These are phyloP conservation scores for Phaeosphaeriaceae sp. DNA, from an alignment of 2,329 filamentous ascomycete genomes.

Conservation along the genomic window DNA sequence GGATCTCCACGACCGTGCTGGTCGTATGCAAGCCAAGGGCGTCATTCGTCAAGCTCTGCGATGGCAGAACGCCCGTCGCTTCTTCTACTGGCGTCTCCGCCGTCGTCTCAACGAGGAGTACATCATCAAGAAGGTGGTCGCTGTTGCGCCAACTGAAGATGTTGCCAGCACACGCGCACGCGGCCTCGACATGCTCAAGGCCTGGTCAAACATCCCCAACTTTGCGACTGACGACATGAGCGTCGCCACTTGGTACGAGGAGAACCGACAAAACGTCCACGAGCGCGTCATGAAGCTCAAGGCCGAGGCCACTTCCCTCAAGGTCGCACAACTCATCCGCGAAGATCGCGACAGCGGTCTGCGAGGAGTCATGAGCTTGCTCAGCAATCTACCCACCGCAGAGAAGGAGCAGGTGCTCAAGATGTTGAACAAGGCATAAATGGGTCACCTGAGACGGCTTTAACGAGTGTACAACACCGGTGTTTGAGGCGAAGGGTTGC, in stretches of 20 bases:
- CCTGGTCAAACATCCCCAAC: slow-evolving; percentile 80
- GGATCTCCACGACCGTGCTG: slow-evolving; percentile 94
- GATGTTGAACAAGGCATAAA: slow-evolving; percentile 54
- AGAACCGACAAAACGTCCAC: slow-evolving; percentile 83
- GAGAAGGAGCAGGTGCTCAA: slow-evolving; percentile 86
- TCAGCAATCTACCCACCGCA: slow-evolving; percentile 84
- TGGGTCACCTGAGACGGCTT: background rate
- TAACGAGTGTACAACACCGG: background rate
- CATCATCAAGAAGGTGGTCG: slow-evolving; percentile 86
- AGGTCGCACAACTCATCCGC: slow-evolving; percentile 73
- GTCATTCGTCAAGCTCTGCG: slow-evolving; percentile 83
- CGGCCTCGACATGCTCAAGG: slow-evolving; percentile 77
- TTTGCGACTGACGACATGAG: slow-evolving; percentile 81
- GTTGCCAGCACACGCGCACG: slow-evolving; percentile 61
- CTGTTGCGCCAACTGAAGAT: slow-evolving; percentile 43
- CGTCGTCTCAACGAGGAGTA: slow-evolving; percentile 97
- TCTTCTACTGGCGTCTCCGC: slow-evolving; percentile 99
- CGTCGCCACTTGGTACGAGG: slow-evolving; percentile 95
- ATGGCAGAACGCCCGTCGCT: slow-evolving; percentile 89
- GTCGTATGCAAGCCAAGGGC: slow-evolving; percentile 98
- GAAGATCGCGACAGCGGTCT: slow-evolving; percentile 73
- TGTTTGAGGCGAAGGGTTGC: background rate
- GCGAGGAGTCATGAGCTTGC: slow-evolving; percentile 84
- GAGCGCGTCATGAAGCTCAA: slow-evolving; percentile 86
- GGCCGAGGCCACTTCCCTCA: slow-evolving; percentile 72